Evolutionary conservation across 83 land plant genomes (phyloP).

Genomic region (Isoetes engelmannii): DNA sequence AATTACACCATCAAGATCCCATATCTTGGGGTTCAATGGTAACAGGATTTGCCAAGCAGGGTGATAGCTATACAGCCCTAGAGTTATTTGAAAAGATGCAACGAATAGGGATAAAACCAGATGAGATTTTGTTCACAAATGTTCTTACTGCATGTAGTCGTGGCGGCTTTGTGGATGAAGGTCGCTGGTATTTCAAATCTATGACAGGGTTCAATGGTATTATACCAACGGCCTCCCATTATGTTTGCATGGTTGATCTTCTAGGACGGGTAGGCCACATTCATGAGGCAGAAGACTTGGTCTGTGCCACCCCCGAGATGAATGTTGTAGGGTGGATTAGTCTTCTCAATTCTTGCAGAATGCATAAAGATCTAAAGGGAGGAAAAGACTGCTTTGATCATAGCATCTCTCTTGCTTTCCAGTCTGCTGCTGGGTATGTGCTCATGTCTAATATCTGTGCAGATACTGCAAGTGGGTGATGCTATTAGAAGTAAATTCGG

Average conservation of each 20-base stretch:
- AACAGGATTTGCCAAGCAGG: conserved; percentile 13
- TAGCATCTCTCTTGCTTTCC: background rate
- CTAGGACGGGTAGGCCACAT: background rate
- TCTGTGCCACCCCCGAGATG: background rate
- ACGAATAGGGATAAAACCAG: background rate
- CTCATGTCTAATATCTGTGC: background rate
- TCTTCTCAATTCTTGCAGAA: background rate
- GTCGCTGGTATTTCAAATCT: background rate
- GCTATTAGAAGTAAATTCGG: background rate
- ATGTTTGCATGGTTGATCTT: background rate
- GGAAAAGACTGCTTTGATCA: background rate
- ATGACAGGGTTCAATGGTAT: background rate
- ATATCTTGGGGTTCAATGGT: conserved; percentile 9
- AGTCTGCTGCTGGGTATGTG: background rate
- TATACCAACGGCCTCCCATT: background rate
- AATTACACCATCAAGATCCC: background rate
- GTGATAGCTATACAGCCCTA: background rate
- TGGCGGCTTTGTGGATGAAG: background rate
- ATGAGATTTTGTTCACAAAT: background rate
- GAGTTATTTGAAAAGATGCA: background rate
- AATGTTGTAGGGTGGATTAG: conserved; percentile 1
- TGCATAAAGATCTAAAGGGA: background rate
- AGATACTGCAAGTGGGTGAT: background rate
- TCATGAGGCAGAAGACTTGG: conserved; percentile 6
- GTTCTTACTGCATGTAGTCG: conserved; percentile 2